phyloP scores from a whole-genome alignment of 129 eudicot species.

The Pittosporum tobira region DNA sequence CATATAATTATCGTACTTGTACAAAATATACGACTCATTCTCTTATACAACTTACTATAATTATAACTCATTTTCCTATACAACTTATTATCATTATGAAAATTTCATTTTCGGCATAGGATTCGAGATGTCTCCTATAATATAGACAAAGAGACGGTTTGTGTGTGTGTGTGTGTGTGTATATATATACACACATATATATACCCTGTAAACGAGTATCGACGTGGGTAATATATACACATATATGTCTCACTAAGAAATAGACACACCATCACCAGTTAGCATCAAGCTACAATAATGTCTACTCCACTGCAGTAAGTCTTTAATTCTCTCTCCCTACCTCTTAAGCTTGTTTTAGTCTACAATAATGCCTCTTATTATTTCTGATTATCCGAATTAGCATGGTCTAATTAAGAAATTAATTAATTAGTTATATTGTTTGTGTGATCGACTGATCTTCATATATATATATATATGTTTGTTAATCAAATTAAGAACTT shows the following conservation, averaged over 20 bases:
- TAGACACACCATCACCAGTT: background rate
- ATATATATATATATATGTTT: too few species aligned
- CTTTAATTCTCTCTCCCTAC: slow-evolving; percentile 2
- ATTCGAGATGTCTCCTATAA: too few species aligned
- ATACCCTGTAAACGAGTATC: too few species aligned
- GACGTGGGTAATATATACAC: background rate
- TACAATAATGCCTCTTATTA: background rate
- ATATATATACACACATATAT: background rate
- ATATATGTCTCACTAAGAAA: background rate
- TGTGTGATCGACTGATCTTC: background rate
- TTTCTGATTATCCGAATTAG: background rate
- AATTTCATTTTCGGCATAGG: too few species aligned
- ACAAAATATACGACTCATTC: too few species aligned
- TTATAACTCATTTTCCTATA: too few species aligned
- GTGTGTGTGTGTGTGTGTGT: too few species aligned
- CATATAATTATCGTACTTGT: too few species aligned
- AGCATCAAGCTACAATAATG: slow-evolving; percentile 17
- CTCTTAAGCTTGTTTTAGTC: background rate
- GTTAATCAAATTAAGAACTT: background rate
- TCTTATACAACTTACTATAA: too few species aligned
- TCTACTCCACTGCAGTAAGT: slow-evolving; percentile 43
- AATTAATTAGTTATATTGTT: too few species aligned
- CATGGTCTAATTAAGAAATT: background rate
- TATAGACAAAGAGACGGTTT: too few species aligned
- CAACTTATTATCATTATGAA: too few species aligned